Base-by-base conservation (phyloP, 176 grass and related monocot genomes). In the Triticum dicoccoides region DNA sequence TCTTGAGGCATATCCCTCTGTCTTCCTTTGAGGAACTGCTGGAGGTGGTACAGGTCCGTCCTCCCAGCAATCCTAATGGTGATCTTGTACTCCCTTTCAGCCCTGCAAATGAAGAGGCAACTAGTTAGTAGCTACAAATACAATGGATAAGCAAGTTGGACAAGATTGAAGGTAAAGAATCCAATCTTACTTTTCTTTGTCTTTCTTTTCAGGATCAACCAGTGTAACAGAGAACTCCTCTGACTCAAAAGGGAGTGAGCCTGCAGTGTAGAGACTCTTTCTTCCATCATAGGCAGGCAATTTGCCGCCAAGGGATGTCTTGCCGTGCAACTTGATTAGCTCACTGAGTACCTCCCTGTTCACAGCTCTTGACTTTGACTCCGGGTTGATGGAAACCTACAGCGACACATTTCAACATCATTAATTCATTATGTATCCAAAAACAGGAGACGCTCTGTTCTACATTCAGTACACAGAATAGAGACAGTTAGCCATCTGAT, bases 181-280 rank as follows among this genome's bases (percentile, higher is more conserved):
- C 9, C 10, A 24, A 37, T 42, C 54, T 5, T 20, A 91, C 94
- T 87, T 93, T 68, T 84, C 68, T 76, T 89, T 93, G 0, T 77
- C 89, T 47, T 78, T 87, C 83, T 89, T 93, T 77, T 94, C 92
- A 0, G 80, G 82, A 76, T 91, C 91, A 80, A 83, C 9, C 12
- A 98, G 69, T 29, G 79, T 93, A 82, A 98, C 56, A 20, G 81
- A 65, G 75, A 98, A 98, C 54, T 90, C 85, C 47, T 93, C 91
- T 6, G 83, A 91, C 12, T 86, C 83, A 62, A 98, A 98, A 64
- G 96, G 96, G n/a, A 98, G 89, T 44, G 91, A 37, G 34, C 95
- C 91, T 20, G 93, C 95, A 83, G 95, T 95, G 37, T 95, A 98
- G 9, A 95, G 91, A 83, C 95, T 95, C 75, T 95, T 98, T 49